Conservation (phyloP, 371 early-diverging fungal genomes). For the Mucor circinelloides region DNA sequence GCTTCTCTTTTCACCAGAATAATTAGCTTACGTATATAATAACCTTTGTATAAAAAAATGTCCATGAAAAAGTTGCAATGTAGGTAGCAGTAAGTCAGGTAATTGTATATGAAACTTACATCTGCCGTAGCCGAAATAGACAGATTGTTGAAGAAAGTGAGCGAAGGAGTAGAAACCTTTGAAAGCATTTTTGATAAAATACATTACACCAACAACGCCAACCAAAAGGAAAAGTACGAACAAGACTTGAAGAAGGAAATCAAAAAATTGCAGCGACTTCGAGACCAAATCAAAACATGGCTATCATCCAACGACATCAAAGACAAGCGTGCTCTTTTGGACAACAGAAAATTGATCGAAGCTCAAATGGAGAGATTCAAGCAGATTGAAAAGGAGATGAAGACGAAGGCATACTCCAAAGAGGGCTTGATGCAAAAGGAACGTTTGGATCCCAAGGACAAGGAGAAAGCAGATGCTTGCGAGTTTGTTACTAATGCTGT, state of each 20-base stretch:
- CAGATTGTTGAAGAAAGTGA: constrained; percentile 90
- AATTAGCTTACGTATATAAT: neutral
- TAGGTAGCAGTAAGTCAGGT: neutral
- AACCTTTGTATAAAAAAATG: constrained; percentile 9
- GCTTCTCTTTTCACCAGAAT: neutral
- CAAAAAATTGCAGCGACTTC: constrained; percentile 93
- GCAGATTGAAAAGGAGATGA: constrained; percentile 96
- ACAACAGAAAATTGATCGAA: constrained; percentile 93
- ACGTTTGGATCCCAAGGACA: constrained; percentile 92
- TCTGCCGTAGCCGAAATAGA: constrained; percentile 63
- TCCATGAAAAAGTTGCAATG: constrained; percentile 32
- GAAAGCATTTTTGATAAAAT: constrained; percentile 92
- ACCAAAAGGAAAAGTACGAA: constrained; percentile 96
- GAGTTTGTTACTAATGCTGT: constrained; percentile 81
- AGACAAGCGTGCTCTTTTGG: constrained; percentile 88
- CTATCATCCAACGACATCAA: constrained; percentile 91
- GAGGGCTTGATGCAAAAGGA: constrained; percentile 85
- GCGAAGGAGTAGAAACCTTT: constrained; percentile 95
- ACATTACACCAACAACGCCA: constrained; percentile 72
- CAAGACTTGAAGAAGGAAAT: constrained; percentile 97
- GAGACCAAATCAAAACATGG: constrained; percentile 98
- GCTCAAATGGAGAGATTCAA: constrained; percentile 98
- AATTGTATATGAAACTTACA: too few relatives aligned
- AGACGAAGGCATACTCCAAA: constrained; percentile 96
- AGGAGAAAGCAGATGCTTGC: constrained; percentile 81